These are phyloP conservation scores for Phytophthora kernoviae DNA, from an alignment of 352 stramenopile genomes.

Conservation along the genomic window DNA sequence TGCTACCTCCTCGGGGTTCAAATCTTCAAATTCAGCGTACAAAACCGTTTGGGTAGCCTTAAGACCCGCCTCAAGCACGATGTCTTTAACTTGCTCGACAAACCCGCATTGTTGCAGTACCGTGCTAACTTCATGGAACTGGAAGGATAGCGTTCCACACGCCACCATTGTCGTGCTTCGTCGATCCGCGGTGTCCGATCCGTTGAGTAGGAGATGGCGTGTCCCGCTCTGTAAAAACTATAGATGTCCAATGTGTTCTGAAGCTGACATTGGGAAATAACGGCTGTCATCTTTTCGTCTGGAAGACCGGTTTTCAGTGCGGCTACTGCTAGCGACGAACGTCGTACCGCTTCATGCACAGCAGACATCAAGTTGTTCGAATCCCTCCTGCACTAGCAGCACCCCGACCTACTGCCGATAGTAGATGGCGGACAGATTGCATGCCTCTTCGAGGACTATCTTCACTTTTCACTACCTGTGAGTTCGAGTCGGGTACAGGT, in stretches of 20 bases:
- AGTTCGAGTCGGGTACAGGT: constrained; percentile 3
- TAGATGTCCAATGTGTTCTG: constrained; percentile 63
- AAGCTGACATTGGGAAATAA: constrained; percentile 39
- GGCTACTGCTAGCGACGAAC: constrained; percentile 31
- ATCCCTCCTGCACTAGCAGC: background rate
- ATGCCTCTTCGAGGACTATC: constrained; percentile 14
- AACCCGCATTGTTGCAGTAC: constrained; percentile 40
- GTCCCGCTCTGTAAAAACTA: constrained; percentile 48
- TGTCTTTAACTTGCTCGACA: constrained; percentile 49
- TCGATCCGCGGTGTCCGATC: constrained; percentile 44
- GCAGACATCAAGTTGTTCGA: background rate
- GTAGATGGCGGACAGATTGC: constrained; percentile 12
- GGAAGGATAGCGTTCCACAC: constrained; percentile 55
- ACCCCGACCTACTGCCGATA: background rate
- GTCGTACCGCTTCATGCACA: constrained; percentile 19
- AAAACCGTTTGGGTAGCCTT: constrained; percentile 56
- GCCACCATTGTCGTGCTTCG: constrained; percentile 54
- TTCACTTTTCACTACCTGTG: background rate
- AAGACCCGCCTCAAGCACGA: constrained; percentile 53
- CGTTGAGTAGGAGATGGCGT: constrained; percentile 47
- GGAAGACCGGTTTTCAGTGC: constrained; percentile 29
- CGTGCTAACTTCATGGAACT: constrained; percentile 50
- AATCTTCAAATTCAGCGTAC: constrained; percentile 61
- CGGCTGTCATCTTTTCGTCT: constrained; percentile 37
- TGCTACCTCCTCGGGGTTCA: constrained; percentile 36